Evolutionary conservation across 2,329 filamentous ascomycete species (phyloP).

Genomic region (Aspergillus flavus): DNA sequence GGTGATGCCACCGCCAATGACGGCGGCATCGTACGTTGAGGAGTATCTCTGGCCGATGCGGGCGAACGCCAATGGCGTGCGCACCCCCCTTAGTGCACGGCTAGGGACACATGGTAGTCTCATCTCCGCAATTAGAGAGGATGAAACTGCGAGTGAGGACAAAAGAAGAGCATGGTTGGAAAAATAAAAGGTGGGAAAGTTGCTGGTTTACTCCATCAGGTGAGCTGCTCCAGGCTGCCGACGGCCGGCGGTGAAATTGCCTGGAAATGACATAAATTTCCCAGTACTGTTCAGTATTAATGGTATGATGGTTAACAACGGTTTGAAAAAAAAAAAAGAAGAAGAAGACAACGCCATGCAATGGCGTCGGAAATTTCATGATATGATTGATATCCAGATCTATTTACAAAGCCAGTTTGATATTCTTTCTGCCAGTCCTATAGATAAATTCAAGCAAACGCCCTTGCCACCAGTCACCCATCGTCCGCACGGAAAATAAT

Average conservation of each 20-base stretch:
- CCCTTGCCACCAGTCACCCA: constrained; percentile 28
- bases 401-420: constrained; percentile 27
- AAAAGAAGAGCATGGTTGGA: neutral
- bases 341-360: neutral
- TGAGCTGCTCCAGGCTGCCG: neutral
- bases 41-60: constrained; percentile 25
- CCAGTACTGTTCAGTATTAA: neutral
- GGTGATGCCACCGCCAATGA: constrained; percentile 81
- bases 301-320: neutral
- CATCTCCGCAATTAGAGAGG: constrained; percentile 28
- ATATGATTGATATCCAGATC: constrained; percentile 28
- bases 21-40: constrained; percentile 56
- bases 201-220: constrained; percentile 2
- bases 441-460: constrained; percentile 23
- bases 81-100: constrained; percentile 22
- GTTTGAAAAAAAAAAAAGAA: neutral
- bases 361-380: constrained; percentile 5
- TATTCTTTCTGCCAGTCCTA: constrained; percentile 20
- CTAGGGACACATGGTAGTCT: constrained; percentile 26
- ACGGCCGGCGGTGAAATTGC: constrained; percentile 6
- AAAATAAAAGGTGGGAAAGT: neutral
- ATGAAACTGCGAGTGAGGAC: constrained; percentile 5
- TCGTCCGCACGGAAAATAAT: constrained; percentile 27
- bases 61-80: constrained; percentile 21
- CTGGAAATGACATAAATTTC: constrained; percentile 4